A percentile compares a stretch with the other conserved stretches of the same genome.
Conservation (phyloP, 441 rosid species). For the Brassica balearica region DNA sequence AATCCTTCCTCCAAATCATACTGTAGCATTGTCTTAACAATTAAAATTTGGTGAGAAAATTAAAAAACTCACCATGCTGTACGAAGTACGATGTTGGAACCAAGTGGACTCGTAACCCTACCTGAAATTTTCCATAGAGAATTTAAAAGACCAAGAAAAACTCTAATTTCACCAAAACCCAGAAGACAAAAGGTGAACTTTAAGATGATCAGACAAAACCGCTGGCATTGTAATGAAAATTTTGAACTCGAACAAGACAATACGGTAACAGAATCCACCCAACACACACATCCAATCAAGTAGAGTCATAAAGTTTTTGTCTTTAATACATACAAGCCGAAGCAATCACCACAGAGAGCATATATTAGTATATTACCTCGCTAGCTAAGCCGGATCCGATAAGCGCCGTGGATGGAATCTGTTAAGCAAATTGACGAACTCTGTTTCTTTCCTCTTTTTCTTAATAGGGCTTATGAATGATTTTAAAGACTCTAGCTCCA, state of each 20-base stretch:
- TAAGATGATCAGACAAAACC: conserved; percentile 3
- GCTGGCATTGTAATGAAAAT: neutral
- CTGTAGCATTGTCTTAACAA: neutral
- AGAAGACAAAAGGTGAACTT: neutral
- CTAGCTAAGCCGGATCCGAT: conserved; percentile 56
- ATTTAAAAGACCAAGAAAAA: neutral
- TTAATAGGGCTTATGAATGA: conserved; percentile 4
- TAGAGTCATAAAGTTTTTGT: conserved; percentile 1
- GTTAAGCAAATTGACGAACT: conserved; percentile 29
- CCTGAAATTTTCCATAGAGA: conserved; percentile 43
- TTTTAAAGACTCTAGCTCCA: neutral
- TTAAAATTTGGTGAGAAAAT: neutral
- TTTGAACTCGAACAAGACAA: conserved; percentile 5
- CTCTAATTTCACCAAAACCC: neutral
- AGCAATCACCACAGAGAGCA: neutral
- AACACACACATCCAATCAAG: conserved; percentile 13
- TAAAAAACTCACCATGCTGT: conserved; percentile 61
- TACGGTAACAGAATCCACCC: neutral
- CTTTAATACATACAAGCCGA: neutral
- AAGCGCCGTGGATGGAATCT: conserved; percentile 52
- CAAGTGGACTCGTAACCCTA: conserved; percentile 59
- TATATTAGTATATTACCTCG: conserved; percentile 45
- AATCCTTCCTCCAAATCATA: too few relatives aligned
- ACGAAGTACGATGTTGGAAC: conserved; percentile 60
- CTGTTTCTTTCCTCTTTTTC: neutral